Percentiles rank a stretch among this genome's conserved stretches.
These are phyloP conservation scores for Pascua guehoae DNA, from an alignment of 1,284 basidiomycete species.

Conservation along the genomic window DNA sequence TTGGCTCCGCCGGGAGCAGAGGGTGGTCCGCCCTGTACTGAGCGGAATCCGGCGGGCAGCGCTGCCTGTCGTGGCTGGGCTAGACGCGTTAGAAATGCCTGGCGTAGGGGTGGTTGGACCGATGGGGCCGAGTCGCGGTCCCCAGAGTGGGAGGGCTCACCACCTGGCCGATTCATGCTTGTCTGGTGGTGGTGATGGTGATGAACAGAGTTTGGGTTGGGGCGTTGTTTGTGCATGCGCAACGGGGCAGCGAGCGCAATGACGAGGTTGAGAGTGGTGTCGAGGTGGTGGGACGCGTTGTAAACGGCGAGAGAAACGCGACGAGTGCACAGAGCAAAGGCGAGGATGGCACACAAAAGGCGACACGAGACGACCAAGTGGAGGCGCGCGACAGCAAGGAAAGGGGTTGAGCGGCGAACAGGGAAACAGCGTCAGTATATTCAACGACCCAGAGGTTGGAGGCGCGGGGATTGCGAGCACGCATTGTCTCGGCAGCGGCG, in stretches of 20 bases:
- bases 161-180: conserved; percentile 21
- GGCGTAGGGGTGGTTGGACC: background rate
- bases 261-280: too few species aligned
- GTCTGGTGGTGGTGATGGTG: background rate
- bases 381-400: background rate
- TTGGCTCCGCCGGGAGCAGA: conserved; percentile 14
- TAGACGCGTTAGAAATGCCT: conserved; percentile 5
- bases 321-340: too few species aligned
- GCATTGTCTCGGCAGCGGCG: too few species aligned
- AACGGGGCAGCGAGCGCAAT: too few species aligned
- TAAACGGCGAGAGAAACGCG: too few species aligned
- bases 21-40: conserved; percentile 10
- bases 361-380: background rate
- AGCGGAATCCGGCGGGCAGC: conserved; percentile 15
- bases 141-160: conserved; percentile 2
- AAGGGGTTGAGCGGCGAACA: background rate
- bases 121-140: background rate
- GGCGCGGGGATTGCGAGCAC: too few species aligned
- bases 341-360: too few species aligned
- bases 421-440: too few species aligned
- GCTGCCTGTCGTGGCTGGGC: conserved; percentile 15
- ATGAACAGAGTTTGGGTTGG: background rate
- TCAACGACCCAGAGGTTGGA: too few species aligned
- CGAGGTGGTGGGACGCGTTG: too few species aligned
- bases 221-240: too few species aligned